Conservation (phyloP, 257 asterid species). For the Solanum raphanifolium region DNA sequence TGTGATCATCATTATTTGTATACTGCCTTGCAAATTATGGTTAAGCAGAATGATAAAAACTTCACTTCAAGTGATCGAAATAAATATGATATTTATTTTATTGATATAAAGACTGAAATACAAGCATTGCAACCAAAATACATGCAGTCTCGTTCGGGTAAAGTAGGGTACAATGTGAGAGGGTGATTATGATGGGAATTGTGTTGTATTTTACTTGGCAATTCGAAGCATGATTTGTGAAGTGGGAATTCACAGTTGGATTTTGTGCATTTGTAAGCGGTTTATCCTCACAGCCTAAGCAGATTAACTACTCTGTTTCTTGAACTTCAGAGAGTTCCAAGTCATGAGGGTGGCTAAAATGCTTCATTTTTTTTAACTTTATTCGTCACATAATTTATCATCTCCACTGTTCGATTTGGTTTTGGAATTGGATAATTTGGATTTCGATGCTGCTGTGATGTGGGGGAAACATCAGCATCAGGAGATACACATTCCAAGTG, state of each 20-base stretch:
- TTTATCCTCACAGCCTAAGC: slow-evolving; percentile 3
- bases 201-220: background rate
- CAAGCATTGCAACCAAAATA: background rate
- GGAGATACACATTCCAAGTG: slow-evolving; percentile 10
- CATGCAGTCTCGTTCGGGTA: background rate
- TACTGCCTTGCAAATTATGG: background rate
- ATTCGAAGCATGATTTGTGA: slow-evolving; percentile 15
- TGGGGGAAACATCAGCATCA: background rate
- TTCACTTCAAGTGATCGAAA: background rate
- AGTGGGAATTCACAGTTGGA: slow-evolving; percentile 5
- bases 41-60: background rate
- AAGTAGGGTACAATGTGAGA: slow-evolving; percentile 2
- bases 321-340: background rate
- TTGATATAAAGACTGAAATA: background rate
- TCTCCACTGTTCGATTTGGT: background rate
- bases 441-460: background rate
- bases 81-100: background rate
- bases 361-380: background rate
- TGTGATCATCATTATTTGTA: background rate
- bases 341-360: background rate
- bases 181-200: slow-evolving; percentile 8
- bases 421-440: background rate
- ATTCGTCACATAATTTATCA: background rate
- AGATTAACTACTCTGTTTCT: background rate
- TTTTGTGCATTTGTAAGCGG: background rate